Conservation (phyloP, 306 rosid species). For the Fragaria iinumae region DNA sequence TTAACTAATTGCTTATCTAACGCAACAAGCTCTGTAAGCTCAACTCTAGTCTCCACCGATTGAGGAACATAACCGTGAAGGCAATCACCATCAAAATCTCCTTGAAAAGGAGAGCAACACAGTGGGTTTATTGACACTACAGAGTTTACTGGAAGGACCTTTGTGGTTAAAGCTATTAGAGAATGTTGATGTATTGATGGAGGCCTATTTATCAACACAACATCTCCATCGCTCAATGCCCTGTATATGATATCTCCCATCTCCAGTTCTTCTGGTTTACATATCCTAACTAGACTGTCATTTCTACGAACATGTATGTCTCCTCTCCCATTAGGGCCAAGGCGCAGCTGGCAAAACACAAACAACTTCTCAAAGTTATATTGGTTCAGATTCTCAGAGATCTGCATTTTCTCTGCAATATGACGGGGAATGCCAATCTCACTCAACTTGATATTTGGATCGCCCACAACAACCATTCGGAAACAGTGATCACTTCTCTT, state of each 20-base stretch:
- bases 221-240: conserved; percentile 74
- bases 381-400: conserved; percentile 64
- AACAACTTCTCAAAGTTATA: conserved; percentile 58
- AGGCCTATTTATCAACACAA: conserved; percentile 81
- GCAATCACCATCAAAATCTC: conserved; percentile 98
- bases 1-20: conserved; percentile 75
- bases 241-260: conserved; percentile 72
- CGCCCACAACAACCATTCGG: conserved; percentile 85
- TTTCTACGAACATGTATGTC: conserved; percentile 56
- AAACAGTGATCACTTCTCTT: conserved; percentile 83
- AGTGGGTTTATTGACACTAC: conserved; percentile 79
- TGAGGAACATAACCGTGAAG: conserved; percentile 94
- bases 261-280: conserved; percentile 44
- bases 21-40: conserved; percentile 78
- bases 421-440: conserved; percentile 83
- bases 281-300: conserved; percentile 40
- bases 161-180: conserved; percentile 62
- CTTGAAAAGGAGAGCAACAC: conserved; percentile 91
- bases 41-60: conserved; percentile 69
- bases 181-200: conserved; percentile 98
- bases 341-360: conserved; percentile 49
- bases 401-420: conserved; percentile 73
- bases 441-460: conserved; percentile 72
- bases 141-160: conserved; percentile 64
- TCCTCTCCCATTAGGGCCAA: conserved; percentile 52